A percentile compares a stretch with the other conserved stretches of the same genome.
phyloP scores from a whole-genome alignment of 2,329 filamentous ascomycete species.

The Trichocomaceae sp. region DNA sequence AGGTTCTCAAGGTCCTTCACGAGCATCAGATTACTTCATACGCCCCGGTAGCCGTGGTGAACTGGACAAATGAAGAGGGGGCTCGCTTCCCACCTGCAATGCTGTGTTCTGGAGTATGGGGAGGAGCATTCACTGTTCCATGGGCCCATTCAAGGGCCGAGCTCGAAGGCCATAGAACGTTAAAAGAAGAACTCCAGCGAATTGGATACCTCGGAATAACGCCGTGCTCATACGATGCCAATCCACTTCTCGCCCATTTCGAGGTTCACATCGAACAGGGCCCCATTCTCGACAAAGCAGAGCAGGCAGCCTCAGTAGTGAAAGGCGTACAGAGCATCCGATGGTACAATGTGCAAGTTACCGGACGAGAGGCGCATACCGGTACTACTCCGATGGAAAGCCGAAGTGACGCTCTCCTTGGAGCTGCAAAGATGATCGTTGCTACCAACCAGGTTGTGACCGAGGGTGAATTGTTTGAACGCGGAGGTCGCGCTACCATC shows the following conservation, averaged over 20 bases:
- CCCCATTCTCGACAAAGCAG: constrained; percentile 57
- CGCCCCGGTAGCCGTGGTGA: constrained; percentile 62
- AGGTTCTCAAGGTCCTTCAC: constrained; percentile 62
- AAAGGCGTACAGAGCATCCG: constrained; percentile 63
- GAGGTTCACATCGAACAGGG: constrained; percentile 79
- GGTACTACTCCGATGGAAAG: constrained; percentile 62
- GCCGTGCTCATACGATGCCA: constrained; percentile 47
- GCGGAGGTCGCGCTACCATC: constrained; percentile 55
- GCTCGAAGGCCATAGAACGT: constrained; percentile 53
- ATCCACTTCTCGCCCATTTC: constrained; percentile 66
- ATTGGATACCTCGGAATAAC: constrained; percentile 60
- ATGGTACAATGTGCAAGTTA: constrained; percentile 59
- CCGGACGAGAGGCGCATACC: constrained; percentile 61
- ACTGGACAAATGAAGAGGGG: constrained; percentile 58
- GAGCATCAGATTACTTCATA: constrained; percentile 63
- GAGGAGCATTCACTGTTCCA: constrained; percentile 54
- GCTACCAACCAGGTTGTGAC: constrained; percentile 56
- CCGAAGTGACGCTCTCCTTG: constrained; percentile 58
- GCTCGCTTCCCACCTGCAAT: constrained; percentile 69
- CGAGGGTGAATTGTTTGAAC: constrained; percentile 27
- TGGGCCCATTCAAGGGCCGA: constrained; percentile 53
- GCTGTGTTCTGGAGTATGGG: constrained; percentile 68
- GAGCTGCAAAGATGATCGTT: constrained; percentile 58
- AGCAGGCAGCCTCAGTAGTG: constrained; percentile 59
- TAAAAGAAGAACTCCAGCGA: constrained; percentile 57